These are phyloP conservation scores for Saccharomyces kudriavzevii DNA, from an alignment of 805 yeast species.

Conservation along the genomic window DNA sequence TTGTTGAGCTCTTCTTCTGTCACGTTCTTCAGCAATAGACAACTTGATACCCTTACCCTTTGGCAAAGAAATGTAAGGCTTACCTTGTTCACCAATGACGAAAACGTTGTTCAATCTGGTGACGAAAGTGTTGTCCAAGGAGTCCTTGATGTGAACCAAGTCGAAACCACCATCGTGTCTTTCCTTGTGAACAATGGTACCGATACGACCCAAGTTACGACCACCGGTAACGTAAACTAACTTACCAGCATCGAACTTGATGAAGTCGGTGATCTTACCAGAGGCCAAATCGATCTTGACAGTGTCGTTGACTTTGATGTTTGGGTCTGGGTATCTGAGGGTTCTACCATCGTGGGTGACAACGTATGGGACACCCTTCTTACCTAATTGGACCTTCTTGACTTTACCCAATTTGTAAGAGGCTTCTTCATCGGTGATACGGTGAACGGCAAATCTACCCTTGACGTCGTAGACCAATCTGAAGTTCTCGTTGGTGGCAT, in stretches of 20 bases:
- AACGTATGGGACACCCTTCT: slow-evolving; percentile 95
- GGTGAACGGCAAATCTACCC: slow-evolving; percentile 99
- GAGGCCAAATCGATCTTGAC: slow-evolving; percentile 94
- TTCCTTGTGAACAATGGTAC: slow-evolving; percentile 92
- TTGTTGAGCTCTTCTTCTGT: slow-evolving; percentile 87
- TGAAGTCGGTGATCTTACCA: slow-evolving; percentile 84
- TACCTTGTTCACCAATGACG: slow-evolving; percentile 91
- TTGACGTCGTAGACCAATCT: slow-evolving; percentile 96
- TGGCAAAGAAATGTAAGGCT: slow-evolving; percentile 91
- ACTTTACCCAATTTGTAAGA: slow-evolving; percentile 97
- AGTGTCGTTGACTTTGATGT: slow-evolving; percentile 93
- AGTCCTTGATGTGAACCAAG: slow-evolving; percentile 92
- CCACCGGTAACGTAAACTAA: slow-evolving; percentile 94
- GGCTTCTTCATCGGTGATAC: slow-evolving; percentile 98
- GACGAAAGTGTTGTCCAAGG: slow-evolving; percentile 89
- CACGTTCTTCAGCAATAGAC: slow-evolving; percentile 94
- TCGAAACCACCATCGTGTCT: slow-evolving; percentile 98
- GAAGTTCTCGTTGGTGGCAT: slow-evolving; percentile 98
- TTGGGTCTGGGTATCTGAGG: slow-evolving; percentile 98
- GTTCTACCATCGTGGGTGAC: slow-evolving; percentile 99
- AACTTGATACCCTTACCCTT: slow-evolving; percentile 99
- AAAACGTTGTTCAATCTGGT: slow-evolving; percentile 91
- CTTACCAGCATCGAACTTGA: slow-evolving; percentile 89
- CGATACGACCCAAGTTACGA: slow-evolving; percentile 97
- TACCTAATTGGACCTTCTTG: slow-evolving; percentile 96